phyloP scores from a whole-genome alignment of 257 asterid species.

The Primulina tabacum region DNA sequence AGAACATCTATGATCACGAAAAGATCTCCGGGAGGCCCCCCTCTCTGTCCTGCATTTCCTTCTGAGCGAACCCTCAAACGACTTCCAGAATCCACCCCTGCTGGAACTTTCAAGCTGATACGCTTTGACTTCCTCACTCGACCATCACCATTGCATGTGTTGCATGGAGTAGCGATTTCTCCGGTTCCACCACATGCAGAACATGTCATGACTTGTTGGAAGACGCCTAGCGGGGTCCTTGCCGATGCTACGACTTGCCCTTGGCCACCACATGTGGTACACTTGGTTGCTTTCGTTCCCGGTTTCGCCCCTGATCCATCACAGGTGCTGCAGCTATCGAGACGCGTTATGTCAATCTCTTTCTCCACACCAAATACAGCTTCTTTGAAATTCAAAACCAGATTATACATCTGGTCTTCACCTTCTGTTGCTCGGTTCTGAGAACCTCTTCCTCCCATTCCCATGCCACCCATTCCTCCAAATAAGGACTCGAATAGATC shows the following conservation, averaged over 20 bases:
- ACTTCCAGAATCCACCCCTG: slow-evolving; percentile 89
- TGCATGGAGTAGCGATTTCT: slow-evolving; percentile 81
- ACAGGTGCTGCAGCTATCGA: slow-evolving; percentile 86
- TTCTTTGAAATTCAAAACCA: no score
- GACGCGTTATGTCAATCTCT: slow-evolving; percentile 84
- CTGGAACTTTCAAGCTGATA: slow-evolving; percentile 88
- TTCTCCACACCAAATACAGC: slow-evolving; percentile 75
- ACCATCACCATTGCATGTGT: slow-evolving; percentile 80
- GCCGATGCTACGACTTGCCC: slow-evolving; percentile 89
- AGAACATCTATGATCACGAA: slow-evolving; percentile 78
- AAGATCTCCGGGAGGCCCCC: slow-evolving; percentile 94
- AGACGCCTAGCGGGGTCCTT: slow-evolving; percentile 90
- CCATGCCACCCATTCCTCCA: no score
- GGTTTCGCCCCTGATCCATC: slow-evolving; percentile 44
- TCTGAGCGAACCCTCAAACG: slow-evolving; percentile 85
- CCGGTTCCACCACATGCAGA: slow-evolving; percentile 84
- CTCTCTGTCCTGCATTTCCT: slow-evolving; percentile 87
- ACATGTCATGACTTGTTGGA: slow-evolving; percentile 96
- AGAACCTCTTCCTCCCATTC: no score
- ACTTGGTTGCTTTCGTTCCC: no score
- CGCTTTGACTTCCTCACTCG: slow-evolving; percentile 83
- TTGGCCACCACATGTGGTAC: slow-evolving; percentile 48
- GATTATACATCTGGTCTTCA: slow-evolving; percentile 17
- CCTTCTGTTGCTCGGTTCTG: no score
- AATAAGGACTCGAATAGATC: slow-evolving; percentile 63